Evolutionary conservation across 345 rosid species (phyloP).

Genomic region (Capsella bursapastoris): DNA sequence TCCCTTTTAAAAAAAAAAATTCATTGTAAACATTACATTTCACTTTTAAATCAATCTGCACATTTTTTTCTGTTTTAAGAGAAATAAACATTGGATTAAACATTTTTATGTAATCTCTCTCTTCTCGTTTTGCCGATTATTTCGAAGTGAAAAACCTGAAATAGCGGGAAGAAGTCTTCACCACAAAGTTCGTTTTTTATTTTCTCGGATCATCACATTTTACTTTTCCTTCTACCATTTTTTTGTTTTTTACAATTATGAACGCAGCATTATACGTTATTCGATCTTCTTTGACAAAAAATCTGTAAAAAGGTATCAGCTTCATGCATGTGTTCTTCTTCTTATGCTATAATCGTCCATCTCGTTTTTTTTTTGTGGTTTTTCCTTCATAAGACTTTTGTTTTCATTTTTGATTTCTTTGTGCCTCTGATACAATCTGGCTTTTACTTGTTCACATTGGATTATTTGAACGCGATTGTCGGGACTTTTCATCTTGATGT

Average conservation of each 20-base stretch:
- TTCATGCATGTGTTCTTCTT: constrained; percentile 13
- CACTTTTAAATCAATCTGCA: neutral
- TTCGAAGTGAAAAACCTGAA: constrained; percentile 31
- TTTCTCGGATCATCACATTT: constrained; percentile 49
- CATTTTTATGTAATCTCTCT: neutral
- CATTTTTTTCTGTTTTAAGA: neutral
- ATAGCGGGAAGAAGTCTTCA: constrained; percentile 43
- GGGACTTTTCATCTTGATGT: neutral
- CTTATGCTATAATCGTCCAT: neutral
- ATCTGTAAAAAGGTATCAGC: constrained; percentile 39
- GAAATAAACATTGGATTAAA: neutral
- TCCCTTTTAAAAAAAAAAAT: neutral
- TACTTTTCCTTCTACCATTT: constrained; percentile 24
- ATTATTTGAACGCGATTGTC: neutral
- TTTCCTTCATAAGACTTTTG: neutral
- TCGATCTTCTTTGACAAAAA: constrained; percentile 13
- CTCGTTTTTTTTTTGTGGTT: neutral
- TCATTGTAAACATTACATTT: neutral
- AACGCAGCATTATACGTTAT: constrained; percentile 4
- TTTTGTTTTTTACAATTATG: constrained; percentile 10
- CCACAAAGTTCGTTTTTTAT: constrained; percentile 47
- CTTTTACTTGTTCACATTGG: neutral
- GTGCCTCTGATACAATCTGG: constrained; percentile 13
- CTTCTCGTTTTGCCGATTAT: constrained; percentile 6
- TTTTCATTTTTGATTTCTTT: neutral